Evolutionary conservation across 163 green algal genomes (phyloP).

Genomic region (Prototheca wickerhamii): DNA sequence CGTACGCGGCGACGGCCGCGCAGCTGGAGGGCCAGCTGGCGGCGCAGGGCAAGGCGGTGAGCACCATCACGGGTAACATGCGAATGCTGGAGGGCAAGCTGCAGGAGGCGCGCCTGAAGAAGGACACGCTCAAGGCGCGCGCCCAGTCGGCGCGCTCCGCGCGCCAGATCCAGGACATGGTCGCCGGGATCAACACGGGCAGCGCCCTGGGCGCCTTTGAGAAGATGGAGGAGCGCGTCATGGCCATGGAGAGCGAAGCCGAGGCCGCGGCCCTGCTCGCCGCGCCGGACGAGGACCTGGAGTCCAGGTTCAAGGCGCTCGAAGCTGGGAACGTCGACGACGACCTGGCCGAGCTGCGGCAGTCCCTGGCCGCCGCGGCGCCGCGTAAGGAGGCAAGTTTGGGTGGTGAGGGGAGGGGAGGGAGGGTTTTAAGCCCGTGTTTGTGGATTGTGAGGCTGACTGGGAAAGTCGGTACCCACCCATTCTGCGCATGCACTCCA

Average conservation of each 20-base stretch:
- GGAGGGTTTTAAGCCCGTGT: not conserved
- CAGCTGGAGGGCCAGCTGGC: constrained; percentile 78
- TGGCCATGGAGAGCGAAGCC: constrained; percentile 69
- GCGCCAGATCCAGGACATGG: constrained; percentile 75
- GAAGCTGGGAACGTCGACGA: constrained; percentile 74
- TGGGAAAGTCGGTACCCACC: too few relatives aligned
- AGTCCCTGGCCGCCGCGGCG: not conserved
- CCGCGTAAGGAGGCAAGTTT: constrained; percentile 63
- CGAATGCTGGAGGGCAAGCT: constrained; percentile 87
- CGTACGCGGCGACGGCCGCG: constrained; percentile 79
- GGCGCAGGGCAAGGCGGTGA: constrained; percentile 69
- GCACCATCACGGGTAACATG: constrained; percentile 89
- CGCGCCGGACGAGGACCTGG: constrained; percentile 49
- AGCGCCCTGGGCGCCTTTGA: constrained; percentile 87
- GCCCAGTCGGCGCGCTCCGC: constrained; percentile 79
- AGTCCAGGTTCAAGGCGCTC: constrained; percentile 61
- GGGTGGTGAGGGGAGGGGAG: constrained; percentile 9
- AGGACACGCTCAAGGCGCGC: constrained; percentile 98
- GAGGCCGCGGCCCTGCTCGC: constrained; percentile 56
- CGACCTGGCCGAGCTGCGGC: constrained; percentile 55
- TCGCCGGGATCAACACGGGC: constrained; percentile 62
- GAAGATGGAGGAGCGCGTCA: constrained; percentile 95
- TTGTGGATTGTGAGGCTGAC: not conserved
- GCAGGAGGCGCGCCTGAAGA: constrained; percentile 91
- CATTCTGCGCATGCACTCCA: too few relatives aligned